Base-by-base conservation (phyloP, 768 basidiomycete species). In the Lactifluus volemus region DNA sequence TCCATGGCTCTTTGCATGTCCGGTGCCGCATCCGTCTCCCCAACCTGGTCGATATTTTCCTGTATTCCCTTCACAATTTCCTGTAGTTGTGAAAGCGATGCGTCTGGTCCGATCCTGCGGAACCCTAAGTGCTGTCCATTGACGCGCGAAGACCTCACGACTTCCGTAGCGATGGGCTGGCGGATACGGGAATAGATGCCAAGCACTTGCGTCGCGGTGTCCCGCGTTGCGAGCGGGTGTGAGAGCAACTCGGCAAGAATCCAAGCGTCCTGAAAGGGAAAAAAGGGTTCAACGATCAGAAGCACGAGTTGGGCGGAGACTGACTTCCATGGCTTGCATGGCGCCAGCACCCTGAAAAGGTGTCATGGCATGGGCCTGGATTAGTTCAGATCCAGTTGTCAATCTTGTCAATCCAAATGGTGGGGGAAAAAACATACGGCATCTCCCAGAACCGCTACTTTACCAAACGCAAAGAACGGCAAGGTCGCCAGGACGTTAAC, bases 341-440 rank as follows among this genome's bases (percentile, higher is more conserved):
- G 78, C 77, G 21, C 79, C 79, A 2, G 76, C 65, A 0, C 78
- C 77, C 50, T 76, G 74, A 67, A 73, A 75, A 11, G 77, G 77
- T 54, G 73, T 62, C 76, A 78, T 77, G 2, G 71, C 72, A 39
- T 75, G 73, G 25, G 76, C 75, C 67, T 68, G 50, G n/a, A 15
- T 5, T 44, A 21, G 15, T 21, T n/a, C n/a, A n/a, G n/a, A n/a
- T n/a, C n/a, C n/a, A n/a, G 19, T 38, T 5, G 7, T 38, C 34
- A 6, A 21, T 11, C 25, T 12, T 14, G 21, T 39, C 17, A 32
- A 25, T 44, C 39, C 21, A 53, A 36, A 7, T 15, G n/a, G n/a
- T 34, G 29, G 39, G 41, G 10, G 3, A 30, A n/a, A n/a, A 17
- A 4, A 61, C 71, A 14, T 55, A 72, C 72, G 10, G 78, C 75